Conservation (phyloP, 495 filamentous ascomycete species). For the Immersiella caudata region DNA sequence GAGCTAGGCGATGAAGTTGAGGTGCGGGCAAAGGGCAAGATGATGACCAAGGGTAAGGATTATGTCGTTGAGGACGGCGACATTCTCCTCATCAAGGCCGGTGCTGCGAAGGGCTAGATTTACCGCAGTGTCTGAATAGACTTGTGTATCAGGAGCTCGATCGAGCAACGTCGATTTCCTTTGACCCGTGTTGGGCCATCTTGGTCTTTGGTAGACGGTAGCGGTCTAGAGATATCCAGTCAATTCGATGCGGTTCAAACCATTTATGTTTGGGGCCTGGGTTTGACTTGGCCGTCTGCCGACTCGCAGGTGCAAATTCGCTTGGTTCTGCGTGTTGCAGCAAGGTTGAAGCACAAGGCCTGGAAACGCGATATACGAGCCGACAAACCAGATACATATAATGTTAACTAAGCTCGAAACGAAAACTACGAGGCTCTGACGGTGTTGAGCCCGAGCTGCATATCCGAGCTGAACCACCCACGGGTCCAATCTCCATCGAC, state of each 20-base stretch:
- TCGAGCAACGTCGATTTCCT: background rate
- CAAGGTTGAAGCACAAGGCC: too few species aligned
- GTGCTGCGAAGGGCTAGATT: slow-evolving; percentile 78
- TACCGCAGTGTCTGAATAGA: slow-evolving; percentile 13
- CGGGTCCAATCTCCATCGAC: background rate
- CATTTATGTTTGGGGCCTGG: background rate
- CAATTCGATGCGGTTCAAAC: background rate
- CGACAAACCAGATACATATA: too few species aligned
- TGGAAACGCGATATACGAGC: too few species aligned
- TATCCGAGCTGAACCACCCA: background rate
- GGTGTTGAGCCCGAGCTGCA: background rate
- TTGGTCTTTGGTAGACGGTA: slow-evolving; percentile 9
- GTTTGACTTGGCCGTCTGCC: background rate
- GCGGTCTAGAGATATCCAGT: slow-evolving; percentile 3
- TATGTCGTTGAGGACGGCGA: slow-evolving; percentile 83
- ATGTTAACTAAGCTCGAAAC: too few species aligned
- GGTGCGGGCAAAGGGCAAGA: slow-evolving; percentile 90
- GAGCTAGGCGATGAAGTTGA: slow-evolving; percentile 86
- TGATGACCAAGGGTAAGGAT: slow-evolving; percentile 99
- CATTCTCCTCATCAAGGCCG: slow-evolving; percentile 89
- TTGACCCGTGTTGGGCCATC: background rate
- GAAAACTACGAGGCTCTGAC: too few species aligned
- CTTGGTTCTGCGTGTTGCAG: too few species aligned
- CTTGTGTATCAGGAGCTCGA: slow-evolving; percentile 26
- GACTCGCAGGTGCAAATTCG: too few species aligned